phyloP scores from a whole-genome alignment of 2,329 filamentous ascomycete species.

The Aspergillus transmontanensis region DNA sequence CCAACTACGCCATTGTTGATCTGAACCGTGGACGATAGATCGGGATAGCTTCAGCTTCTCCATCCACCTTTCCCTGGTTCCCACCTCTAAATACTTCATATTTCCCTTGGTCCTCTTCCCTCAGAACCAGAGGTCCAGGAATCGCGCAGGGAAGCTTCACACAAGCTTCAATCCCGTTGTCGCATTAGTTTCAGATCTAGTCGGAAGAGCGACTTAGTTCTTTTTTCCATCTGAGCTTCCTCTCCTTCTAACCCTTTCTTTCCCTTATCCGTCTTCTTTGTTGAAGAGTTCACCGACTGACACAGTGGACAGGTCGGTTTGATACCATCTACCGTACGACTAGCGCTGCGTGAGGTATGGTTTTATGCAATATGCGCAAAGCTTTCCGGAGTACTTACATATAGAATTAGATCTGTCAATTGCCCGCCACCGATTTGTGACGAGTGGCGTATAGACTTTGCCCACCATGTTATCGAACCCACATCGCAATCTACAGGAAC shows the following conservation, averaged over 20 bases:
- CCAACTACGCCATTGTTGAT: constrained; percentile 44
- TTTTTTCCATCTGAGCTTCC: constrained; percentile 7
- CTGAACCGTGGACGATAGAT: constrained; percentile 38
- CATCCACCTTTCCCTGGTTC: constrained; percentile 32
- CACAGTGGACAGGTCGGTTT: constrained; percentile 63
- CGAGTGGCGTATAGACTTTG: constrained; percentile 21
- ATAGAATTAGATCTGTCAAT: constrained; percentile 46
- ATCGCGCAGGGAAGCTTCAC: constrained; percentile 7
- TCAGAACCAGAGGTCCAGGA: constrained; percentile 14
- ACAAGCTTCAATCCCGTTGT: constrained; percentile 12
- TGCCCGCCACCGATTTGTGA: constrained; percentile 19
- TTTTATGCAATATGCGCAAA: constrained; percentile 12
- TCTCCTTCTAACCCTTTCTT: constrained; percentile 12
- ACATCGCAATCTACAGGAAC: constrained; percentile 71
- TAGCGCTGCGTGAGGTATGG: constrained; percentile 79
- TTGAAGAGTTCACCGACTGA: constrained; percentile 49
- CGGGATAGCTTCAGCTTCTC: constrained; percentile 31
- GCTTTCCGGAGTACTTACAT: constrained; percentile 18
- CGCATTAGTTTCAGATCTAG: constrained; percentile 15
- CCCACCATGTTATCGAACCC: constrained; percentile 77
- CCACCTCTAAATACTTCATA: constrained; percentile 33
- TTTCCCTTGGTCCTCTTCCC: constrained; percentile 23
- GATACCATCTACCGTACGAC: constrained; percentile 62
- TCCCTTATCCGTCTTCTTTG: constrained; percentile 28
- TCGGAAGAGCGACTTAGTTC: constrained; percentile 16